These are phyloP conservation scores for Phialophora macrospora DNA, from an alignment of 2,329 filamentous ascomycete species.

Conservation along the genomic window DNA sequence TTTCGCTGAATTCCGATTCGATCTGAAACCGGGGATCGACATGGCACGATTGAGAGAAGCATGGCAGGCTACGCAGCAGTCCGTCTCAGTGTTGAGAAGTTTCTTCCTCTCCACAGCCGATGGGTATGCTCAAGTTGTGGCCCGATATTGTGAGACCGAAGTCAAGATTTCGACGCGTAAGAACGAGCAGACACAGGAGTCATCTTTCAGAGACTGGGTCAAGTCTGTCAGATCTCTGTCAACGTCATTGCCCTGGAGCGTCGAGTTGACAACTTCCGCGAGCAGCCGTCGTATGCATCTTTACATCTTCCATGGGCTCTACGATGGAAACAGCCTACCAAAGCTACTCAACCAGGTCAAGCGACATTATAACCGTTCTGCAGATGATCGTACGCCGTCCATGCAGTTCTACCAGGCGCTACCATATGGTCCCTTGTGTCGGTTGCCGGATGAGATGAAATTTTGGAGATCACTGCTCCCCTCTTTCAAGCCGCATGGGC, in stretches of 20 bases:
- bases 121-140: constrained; percentile 75
- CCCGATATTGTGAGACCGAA: constrained; percentile 12
- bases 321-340: constrained; percentile 80
- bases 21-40: constrained; percentile 56
- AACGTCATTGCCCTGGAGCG: constrained; percentile 43
- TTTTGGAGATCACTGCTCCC: constrained; percentile 67
- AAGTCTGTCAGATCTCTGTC: constrained; percentile 54
- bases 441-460: constrained; percentile 52
- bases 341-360: constrained; percentile 67
- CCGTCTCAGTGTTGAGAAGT: constrained; percentile 71
- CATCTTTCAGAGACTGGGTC: constrained; percentile 59
- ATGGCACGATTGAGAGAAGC: constrained; percentile 57
- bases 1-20: constrained; percentile 74
- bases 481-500: constrained; percentile 29
- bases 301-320: constrained; percentile 82
- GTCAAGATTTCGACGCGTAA: constrained; percentile 47
- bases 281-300: constrained; percentile 56
- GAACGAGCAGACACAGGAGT: constrained; percentile 52
- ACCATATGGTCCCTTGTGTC: constrained; percentile 69
- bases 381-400: background rate
- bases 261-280: constrained; percentile 42
- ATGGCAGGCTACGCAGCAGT: constrained; percentile 60
- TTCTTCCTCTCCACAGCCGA: constrained; percentile 73
- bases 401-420: constrained; percentile 61
- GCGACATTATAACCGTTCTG: constrained; percentile 52